Evolutionary conservation across 2,329 filamentous ascomycete genomes (phyloP).

Genomic region (Microcyclosporella mali): DNA sequence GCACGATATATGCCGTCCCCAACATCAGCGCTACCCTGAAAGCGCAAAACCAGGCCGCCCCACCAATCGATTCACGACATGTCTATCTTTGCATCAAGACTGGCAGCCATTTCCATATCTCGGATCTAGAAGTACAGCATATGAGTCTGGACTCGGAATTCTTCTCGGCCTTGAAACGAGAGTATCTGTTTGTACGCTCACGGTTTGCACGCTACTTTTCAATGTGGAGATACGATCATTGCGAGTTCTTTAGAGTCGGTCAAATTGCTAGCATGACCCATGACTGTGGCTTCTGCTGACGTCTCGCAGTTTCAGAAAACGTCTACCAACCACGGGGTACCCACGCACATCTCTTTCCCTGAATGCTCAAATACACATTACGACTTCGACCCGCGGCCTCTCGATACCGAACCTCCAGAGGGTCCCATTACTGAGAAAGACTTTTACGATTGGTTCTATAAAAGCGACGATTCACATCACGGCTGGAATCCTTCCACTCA

Average conservation of each 20-base stretch:
- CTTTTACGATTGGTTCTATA: constrained; percentile 3
- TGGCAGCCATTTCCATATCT: neutral
- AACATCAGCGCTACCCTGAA: too few relatives aligned
- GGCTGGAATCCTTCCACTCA: neutral
- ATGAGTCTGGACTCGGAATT: neutral
- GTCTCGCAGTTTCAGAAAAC: constrained; percentile 4
- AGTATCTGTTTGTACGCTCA: neutral
- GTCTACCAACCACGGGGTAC: neutral
- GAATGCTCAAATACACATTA: neutral
- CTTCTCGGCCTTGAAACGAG: neutral
- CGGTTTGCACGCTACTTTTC: constrained; percentile 1
- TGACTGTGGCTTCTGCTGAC: too few relatives aligned
- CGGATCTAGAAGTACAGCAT: neutral
- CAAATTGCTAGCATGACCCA: too few relatives aligned
- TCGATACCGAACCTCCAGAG: constrained; percentile 1
- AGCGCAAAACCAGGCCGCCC: too few relatives aligned
- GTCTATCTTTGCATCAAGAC: constrained; percentile 1
- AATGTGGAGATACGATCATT: constrained; percentile 6
- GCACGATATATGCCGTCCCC: too few relatives aligned
- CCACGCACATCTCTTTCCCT: neutral
- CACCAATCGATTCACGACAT: neutral
- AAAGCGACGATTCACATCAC: neutral
- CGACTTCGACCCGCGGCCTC: constrained; percentile 2
- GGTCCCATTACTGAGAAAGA: constrained; percentile 3
- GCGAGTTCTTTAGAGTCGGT: constrained; percentile 3